Conservation (phyloP, 108 stramenopile genomes). For the Nitzschia sp. region DNA sequence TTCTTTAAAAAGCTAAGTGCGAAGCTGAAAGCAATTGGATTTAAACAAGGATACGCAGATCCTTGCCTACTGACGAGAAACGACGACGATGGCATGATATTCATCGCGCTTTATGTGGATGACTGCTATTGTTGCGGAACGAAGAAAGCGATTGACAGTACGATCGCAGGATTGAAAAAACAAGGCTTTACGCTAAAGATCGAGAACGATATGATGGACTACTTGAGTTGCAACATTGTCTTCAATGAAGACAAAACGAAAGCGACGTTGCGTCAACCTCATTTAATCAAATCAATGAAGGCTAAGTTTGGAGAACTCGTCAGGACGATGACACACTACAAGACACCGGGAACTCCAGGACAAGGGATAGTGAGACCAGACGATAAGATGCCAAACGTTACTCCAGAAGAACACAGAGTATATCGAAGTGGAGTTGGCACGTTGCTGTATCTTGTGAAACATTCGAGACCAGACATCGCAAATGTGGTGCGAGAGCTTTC, state of each 20-base stretch:
- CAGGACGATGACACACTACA: not conserved
- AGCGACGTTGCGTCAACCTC: not conserved
- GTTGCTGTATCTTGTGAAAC: conserved; percentile 22
- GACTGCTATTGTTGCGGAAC: not conserved
- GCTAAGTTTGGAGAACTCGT: not conserved
- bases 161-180: not conserved
- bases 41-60: no score
- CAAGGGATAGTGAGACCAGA: not conserved
- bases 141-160: not conserved
- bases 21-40: no score
- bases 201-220: not conserved
- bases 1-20: no score
- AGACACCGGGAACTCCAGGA: not conserved
- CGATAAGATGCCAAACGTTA: not conserved
- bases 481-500: conserved; percentile 4
- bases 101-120: not conserved
- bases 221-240: not conserved
- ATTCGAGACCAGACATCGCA: conserved; percentile 4
- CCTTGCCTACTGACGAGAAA: no score
- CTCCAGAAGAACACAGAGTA: not conserved
- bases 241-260: not conserved
- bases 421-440: conserved; percentile 19
- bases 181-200: not conserved
- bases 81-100: not conserved
- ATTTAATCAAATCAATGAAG: not conserved